phyloP scores from a whole-genome alignment of 768 basidiomycete genomes.

The Kwoniella shandongensis region DNA sequence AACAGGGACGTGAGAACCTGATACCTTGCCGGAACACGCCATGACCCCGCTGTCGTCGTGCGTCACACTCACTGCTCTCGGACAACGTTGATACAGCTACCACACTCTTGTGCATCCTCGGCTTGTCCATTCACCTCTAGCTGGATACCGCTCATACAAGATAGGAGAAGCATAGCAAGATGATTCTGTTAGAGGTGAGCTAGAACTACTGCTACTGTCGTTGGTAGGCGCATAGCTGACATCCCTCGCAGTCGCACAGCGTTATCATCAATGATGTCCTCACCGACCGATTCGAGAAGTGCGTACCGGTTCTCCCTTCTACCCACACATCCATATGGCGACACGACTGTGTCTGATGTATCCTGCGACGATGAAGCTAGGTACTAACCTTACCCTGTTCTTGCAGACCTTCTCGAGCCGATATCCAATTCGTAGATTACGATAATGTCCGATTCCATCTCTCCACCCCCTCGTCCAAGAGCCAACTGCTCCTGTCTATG shows the following conservation, averaged over 20 bases:
- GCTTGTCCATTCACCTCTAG: neutral
- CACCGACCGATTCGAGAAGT: constrained; percentile 83
- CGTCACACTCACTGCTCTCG: neutral
- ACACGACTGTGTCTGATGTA: neutral
- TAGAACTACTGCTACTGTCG: neutral
- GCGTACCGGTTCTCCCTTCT: constrained; percentile 42
- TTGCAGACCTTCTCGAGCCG: constrained; percentile 78
- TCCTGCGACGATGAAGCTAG: too few relatives aligned
- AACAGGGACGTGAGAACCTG: constrained; percentile 2
- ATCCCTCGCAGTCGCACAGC: constrained; percentile 65
- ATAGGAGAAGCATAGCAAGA: constrained; percentile 48
- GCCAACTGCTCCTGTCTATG: constrained; percentile 83
- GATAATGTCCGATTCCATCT: constrained; percentile 94
- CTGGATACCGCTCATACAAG: neutral
- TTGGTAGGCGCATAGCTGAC: constrained; percentile 17
- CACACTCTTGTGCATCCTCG: too few relatives aligned
- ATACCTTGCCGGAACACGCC: neutral
- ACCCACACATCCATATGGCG: constrained; percentile 4
- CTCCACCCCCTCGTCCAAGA: constrained; percentile 79
- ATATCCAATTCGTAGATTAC: constrained; percentile 96
- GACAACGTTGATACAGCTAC: too few relatives aligned
- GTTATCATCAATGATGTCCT: constrained; percentile 89
- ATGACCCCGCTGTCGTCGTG: neutral
- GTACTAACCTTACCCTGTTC: neutral
- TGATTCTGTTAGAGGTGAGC: constrained; percentile 83